Evolutionary conservation across 2,329 filamentous ascomycete genomes (phyloP).

Genomic region (Pseudopyrenochaeta lycopersici): DNA sequence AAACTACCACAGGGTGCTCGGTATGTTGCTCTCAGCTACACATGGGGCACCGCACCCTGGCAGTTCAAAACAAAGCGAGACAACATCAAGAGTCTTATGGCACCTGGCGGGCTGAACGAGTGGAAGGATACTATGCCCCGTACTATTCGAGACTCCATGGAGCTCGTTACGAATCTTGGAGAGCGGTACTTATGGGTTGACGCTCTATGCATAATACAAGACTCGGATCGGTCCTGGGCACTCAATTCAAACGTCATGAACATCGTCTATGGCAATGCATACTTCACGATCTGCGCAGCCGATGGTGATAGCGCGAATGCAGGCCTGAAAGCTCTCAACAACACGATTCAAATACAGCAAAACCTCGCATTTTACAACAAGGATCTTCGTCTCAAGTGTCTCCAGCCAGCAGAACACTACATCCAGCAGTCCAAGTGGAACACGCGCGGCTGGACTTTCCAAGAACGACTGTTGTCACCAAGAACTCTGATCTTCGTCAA

Average conservation of each 20-base stretch:
- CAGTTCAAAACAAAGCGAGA: neutral
- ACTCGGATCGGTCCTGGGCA: slow-evolving; percentile 22
- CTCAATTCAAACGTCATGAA: slow-evolving; percentile 44
- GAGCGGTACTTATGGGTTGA: slow-evolving; percentile 22
- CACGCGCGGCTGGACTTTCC: slow-evolving; percentile 23
- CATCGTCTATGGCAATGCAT: slow-evolving; percentile 43
- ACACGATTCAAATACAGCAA: neutral
- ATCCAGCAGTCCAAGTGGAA: slow-evolving; percentile 8
- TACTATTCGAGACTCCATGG: slow-evolving; percentile 10
- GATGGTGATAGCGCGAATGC: slow-evolving; percentile 24
- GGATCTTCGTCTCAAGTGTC: no score
- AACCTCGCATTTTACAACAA: neutral
- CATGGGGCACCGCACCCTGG: neutral
- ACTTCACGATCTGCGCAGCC: slow-evolving; percentile 48
- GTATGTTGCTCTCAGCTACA: neutral
- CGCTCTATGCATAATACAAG: slow-evolving; percentile 21
- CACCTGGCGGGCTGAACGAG: neutral
- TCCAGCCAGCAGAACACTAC: neutral
- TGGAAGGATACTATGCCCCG: slow-evolving; percentile 2
- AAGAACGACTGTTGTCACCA: slow-evolving; percentile 16
- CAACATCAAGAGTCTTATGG: neutral
- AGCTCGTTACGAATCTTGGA: slow-evolving; percentile 8
- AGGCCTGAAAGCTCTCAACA: slow-evolving; percentile 11
- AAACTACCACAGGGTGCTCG: no score
- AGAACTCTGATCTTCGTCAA: slow-evolving; percentile 13